Evolutionary conservation across 192 early-diverging fungal species (phyloP).

Genomic region (Umbelopsis vinacea): DNA sequence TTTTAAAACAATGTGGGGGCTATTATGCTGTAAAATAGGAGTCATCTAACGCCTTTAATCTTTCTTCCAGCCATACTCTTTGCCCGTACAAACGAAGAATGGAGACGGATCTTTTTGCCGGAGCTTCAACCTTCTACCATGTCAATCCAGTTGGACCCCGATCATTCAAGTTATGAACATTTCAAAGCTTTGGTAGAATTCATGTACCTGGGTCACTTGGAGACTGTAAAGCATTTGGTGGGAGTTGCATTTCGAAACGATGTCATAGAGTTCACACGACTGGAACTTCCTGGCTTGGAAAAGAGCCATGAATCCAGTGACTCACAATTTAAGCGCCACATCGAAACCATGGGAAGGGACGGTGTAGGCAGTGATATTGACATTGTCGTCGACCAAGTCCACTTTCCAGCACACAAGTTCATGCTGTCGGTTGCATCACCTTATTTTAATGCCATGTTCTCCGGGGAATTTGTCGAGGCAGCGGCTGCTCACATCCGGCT

Average conservation of each 20-base stretch:
- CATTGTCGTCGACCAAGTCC: not conserved
- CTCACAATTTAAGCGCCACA: slow-evolving; percentile 21
- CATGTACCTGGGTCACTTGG: slow-evolving; percentile 16
- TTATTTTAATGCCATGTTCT: slow-evolving; percentile 42
- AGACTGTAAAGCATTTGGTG: slow-evolving; percentile 7
- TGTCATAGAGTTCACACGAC: slow-evolving; percentile 20
- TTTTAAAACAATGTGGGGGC: not conserved
- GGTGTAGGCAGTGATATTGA: slow-evolving; percentile 11
- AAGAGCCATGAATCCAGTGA: slow-evolving; percentile 22
- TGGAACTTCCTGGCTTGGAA: slow-evolving; percentile 22
- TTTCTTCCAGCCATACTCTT: not conserved
- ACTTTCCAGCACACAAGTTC: slow-evolving; percentile 20
- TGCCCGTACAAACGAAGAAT: slow-evolving; percentile 6
- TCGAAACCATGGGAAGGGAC: slow-evolving; percentile 11
- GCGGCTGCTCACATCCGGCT: slow-evolving; percentile 18
- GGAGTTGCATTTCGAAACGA: slow-evolving; percentile 16
- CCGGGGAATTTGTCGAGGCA: slow-evolving; percentile 27
- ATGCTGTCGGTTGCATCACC: slow-evolving; percentile 23
- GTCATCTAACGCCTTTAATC: not conserved
- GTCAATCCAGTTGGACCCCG: not conserved
- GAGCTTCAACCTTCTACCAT: slow-evolving; percentile 8
- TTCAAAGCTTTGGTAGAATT: not conserved
- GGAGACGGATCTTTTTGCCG: slow-evolving; percentile 6
- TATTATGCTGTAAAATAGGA: not conserved
- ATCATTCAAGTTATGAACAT: slow-evolving; percentile 1